phyloP scores from a whole-genome alignment of 1,284 basidiomycete genomes.

The Schizophyllum amplum region DNA sequence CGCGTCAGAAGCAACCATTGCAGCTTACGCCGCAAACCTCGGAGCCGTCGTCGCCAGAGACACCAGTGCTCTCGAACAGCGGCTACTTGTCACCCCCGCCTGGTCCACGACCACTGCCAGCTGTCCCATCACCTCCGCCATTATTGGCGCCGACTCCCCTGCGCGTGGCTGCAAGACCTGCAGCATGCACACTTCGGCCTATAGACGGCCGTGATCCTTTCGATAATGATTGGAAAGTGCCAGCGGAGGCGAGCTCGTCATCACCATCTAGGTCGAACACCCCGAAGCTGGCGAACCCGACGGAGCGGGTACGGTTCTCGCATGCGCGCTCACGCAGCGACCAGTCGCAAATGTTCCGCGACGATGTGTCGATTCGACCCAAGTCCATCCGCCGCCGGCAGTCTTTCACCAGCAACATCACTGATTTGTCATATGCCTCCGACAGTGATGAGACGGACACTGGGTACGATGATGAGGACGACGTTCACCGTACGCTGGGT shows the following conservation, averaged over 20 bases:
- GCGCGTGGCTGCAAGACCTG: neutral
- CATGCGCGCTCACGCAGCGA: neutral
- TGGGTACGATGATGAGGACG: neutral
- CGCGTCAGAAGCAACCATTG: neutral
- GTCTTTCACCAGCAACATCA: neutral
- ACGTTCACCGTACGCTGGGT: neutral
- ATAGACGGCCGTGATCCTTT: neutral
- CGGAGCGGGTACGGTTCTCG: neutral
- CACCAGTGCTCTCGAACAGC: neutral
- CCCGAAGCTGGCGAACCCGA: neutral
- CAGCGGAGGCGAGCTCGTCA: neutral
- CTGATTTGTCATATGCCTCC: neutral
- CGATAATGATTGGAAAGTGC: neutral
- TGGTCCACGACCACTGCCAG: neutral
- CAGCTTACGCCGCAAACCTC: neutral
- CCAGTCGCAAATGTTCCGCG: neutral
- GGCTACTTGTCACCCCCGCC: neutral
- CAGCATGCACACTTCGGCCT: neutral
- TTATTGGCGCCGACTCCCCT: neutral
- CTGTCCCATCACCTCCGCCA: neutral
- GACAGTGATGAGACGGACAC: neutral
- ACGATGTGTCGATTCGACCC: neutral
- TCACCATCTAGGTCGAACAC: neutral
- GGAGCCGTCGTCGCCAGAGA: neutral
- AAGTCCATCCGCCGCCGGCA: neutral